Evolutionary conservation across 23 red algal species (phyloP), one percentile per base, ranked within the genome.

Genomic region (Gracilaria domingensis): DNA sequence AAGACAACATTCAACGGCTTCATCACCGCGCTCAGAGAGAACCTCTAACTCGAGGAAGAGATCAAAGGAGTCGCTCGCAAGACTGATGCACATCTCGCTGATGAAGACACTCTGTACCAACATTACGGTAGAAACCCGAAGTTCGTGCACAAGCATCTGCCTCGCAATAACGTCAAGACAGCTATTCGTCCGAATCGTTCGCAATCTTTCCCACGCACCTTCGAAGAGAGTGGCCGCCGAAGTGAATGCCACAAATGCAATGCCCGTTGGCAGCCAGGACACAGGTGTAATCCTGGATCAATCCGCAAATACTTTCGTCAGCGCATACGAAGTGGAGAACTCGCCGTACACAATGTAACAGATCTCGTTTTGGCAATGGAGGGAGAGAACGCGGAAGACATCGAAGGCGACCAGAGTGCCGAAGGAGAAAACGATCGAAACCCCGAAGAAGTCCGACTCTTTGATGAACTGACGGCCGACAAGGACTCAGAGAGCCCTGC

Each of bases 91-190:
- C 66, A 35, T 26, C n/a, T 71, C 1, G 30, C 35, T 4, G 2
- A 36, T 37, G 8, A 71, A 17, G 66, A 71, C 7, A 88, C 69
- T 17, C 35, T 88, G 39, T 88, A 88, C 37, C 85, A 88, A 53
- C 66, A 37, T 30, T 88, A 88, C 36, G 75, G 75, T 6, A 20
- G 75, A 8, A 17, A 71, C 35, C 66, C 66, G 18, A 71, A 71
- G 30, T 35, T 35, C 4, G 28, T 71, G 4, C 28, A 26, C 28
- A 71, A 71, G 30, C 17, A 35, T 18, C 26, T 8, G 12, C 66
- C 28, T 9, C 66, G 66, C 4, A 35, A 25, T 16, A 24, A 5
- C 25, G 17, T 24, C 4, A 71, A 71, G 66, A 17, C 13, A 4
- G 25, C 25, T 4, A 12, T 8, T 35, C 3, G 66, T 12, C 13